These are phyloP conservation scores for Corrigiola litoralis DNA, from an alignment of 179 eudicot species.

Conservation along the genomic window DNA sequence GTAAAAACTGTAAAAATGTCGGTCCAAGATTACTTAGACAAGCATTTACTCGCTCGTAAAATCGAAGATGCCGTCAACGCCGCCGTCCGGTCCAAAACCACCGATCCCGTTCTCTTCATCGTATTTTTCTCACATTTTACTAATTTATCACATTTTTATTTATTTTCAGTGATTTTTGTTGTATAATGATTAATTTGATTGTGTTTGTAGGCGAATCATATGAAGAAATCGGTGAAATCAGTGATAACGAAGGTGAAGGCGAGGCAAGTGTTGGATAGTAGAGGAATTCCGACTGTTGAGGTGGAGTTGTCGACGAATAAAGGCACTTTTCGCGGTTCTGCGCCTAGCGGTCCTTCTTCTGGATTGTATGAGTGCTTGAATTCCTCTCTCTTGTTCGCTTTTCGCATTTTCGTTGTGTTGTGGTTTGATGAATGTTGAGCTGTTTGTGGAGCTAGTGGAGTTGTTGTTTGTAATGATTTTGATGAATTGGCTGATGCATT, in stretches of 20 bases:
- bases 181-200: background rate
- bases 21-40: conserved; percentile 87
- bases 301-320: conserved; percentile 83
- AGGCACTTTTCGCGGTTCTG: conserved; percentile 83
- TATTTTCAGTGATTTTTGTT: background rate
- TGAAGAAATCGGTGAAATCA: conserved; percentile 85
- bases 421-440: background rate
- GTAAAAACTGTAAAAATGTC: conserved; percentile 44
- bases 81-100: conserved; percentile 86
- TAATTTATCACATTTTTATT: background rate
- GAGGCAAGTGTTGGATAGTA: conserved; percentile 85
- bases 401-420: background rate
- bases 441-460: background rate
- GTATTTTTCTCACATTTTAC: conserved; percentile 24
- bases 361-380: conserved; percentile 85
- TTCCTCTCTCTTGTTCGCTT: background rate
- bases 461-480: too few species aligned
- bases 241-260: conserved; percentile 91
- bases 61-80: conserved; percentile 97
- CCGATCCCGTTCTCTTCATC: conserved; percentile 90
- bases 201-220: conserved; percentile 68
- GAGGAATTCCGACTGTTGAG: conserved; percentile 95
- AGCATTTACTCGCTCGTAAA: conserved; percentile 81
- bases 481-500: too few species aligned
- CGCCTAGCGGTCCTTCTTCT: conserved; percentile 75